Evolutionary conservation across 768 basidiomycete species (phyloP), one percentile per base, ranked within the genome.

Genomic region (Phlebiopsis gigantea): DNA sequence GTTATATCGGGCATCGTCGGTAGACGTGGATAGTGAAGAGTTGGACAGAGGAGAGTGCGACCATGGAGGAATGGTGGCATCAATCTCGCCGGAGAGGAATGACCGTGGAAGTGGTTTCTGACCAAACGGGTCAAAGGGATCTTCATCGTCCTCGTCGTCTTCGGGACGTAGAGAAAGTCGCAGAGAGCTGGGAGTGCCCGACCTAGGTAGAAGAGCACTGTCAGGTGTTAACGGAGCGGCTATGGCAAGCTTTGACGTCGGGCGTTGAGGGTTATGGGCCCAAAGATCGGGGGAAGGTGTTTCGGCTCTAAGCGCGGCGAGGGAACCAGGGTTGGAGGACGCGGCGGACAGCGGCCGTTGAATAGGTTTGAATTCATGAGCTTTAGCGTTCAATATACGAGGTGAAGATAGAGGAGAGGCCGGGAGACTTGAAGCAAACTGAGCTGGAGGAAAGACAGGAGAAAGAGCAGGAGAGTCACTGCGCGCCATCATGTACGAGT

Each of bases 221-320:
- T 92, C 90, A 46, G 90, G 88, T 45, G 93, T 78, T 22, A 97
- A 77, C 4, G 94, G 94, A 0, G 92, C 89, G 7, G 93, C 93
- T 58, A 96, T 94, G 31, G 93, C 93, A 8, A 97, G 80, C 67
- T 93, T 96, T 14, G 89, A 89, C 1, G 85, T 82, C 0, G 84
- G 83, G 58, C 89, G 79, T 29, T 79, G 79, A 41, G 80, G 82
- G 55, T 68, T 72, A 68, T 90, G 90, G 2, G 90, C 83, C 93
- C 93, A 96, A 53, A 93, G 69, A 75, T 95, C 93, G 12, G 90
- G 90, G 6, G 90, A 90, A n/a, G 90, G 87, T 1, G 90, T 91
- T 57, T 92, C 89, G 8, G 83, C 82, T 43, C 90, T 78, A 15
- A 69, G 72, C 74, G 47, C 72, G 46, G 58, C 73, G 59, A 79